Evolutionary conservation across 345 rosid species (phyloP), one percentile per base, ranked within the genome.

Genomic region (Hirschfeldia incana): DNA sequence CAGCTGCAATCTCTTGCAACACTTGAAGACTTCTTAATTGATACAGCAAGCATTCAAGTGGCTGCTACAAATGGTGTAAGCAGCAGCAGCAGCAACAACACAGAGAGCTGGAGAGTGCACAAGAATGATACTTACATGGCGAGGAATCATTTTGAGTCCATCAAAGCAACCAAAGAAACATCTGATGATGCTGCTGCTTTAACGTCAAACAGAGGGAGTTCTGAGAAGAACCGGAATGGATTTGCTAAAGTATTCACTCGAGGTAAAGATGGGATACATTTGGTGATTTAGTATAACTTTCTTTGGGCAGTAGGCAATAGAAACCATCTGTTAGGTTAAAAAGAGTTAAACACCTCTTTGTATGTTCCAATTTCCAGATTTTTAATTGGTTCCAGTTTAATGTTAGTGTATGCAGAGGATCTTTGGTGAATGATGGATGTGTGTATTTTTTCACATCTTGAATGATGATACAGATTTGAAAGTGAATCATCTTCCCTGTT

Each of bases 1-100:
- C 98, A 92, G 77, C 81, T 94, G 49, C 90, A 91, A 49, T 94
- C 98, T 76, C 91, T 94, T 61, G 98, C 97, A 74, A 92, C 98
- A 15, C 85, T 92, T 13, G 97, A 94, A 82, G 98, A 94, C 81
- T 94, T 94, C 87, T 86, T 94, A 77, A 83, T 89, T 2, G 98
- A 94, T 84, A 90, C 97, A 55, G 75, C 83, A 3, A 84, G 87
- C 81, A 76, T 89, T 70, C 67, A 64, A 1, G 78, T 64, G 53
- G 80, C 73, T 81, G 78, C 73, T 81, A 65, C 86, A 32, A 58
- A 70, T 69, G 76, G 79, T 75, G 76, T 63, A 29, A 63, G 71
- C 68, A 21, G 71, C 68, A 21, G 21, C 21, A 21, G 21, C 21
- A 21, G 21, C 21, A 75, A 8, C 21, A 51, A 80, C 27, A 72